Conservation (phyloP, 2,329 filamentous ascomycete species). For the Xylaria arbuscula region DNA sequence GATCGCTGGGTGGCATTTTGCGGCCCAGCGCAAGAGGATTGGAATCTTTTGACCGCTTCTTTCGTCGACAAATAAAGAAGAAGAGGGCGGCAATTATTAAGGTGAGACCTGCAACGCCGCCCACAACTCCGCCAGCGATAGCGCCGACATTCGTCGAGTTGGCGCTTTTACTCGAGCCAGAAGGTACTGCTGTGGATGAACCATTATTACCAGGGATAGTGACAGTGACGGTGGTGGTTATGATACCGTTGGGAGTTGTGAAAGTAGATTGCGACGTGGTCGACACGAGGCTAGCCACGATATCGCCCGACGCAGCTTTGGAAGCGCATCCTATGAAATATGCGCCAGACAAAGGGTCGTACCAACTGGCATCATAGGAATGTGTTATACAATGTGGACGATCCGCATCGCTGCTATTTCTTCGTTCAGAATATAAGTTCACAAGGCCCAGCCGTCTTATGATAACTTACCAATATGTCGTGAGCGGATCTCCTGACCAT, state of each 20-base stretch:
- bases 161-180: conserved; percentile 20
- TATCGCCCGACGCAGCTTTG: conserved; percentile 41
- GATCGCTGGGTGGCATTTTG: conserved; percentile 38
- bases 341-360: conserved; percentile 43
- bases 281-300: conserved; percentile 39
- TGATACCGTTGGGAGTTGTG: conserved; percentile 30
- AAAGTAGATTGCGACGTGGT: conserved; percentile 26
- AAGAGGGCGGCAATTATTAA: conserved; percentile 44
- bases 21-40: conserved; percentile 31
- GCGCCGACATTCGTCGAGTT: conserved; percentile 42
- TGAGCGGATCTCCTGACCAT: conserved; percentile 39
- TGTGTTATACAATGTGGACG: conserved; percentile 48
- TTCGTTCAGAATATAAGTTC: conserved; percentile 36
- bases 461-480: conserved; percentile 45
- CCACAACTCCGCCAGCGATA: conserved; percentile 47
- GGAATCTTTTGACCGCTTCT: conserved; percentile 31
- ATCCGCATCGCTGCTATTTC: conserved; percentile 40
- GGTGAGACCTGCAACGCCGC: conserved; percentile 45
- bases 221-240: conserved; percentile 42
- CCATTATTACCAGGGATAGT: conserved; percentile 25
- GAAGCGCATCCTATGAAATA: conserved; percentile 47
- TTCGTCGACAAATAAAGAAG: conserved; percentile 43
- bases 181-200: conserved; percentile 34
- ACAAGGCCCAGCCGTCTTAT: neutral
- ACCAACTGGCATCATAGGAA: conserved; percentile 45